Evolutionary conservation across 1,284 basidiomycete species (phyloP).

Genomic region (Amylostereum chailletii): DNA sequence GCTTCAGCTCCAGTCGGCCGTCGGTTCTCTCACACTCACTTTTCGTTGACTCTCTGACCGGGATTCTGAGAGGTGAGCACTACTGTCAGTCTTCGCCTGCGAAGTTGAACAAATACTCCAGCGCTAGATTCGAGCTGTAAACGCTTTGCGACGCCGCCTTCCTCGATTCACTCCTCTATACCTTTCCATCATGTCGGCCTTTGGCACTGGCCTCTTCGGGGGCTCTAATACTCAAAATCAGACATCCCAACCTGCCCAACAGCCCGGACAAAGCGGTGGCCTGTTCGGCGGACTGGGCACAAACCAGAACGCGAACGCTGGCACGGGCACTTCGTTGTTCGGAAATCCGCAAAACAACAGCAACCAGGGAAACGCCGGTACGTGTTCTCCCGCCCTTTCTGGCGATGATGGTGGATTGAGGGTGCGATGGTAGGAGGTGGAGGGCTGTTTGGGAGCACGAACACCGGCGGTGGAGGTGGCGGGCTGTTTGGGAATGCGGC

Average conservation of each 20-base stretch:
- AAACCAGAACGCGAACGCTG: neutral
- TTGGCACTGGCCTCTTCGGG: conserved; percentile 13
- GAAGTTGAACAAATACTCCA: neutral
- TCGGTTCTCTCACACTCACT: neutral
- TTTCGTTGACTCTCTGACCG: neutral
- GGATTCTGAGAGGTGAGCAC: neutral
- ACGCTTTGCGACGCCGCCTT: neutral
- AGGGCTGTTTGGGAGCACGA: conserved; percentile 11
- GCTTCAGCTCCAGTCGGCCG: neutral
- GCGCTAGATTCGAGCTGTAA: neutral
- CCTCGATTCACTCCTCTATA: neutral
- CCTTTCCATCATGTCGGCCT: conserved; percentile 5
- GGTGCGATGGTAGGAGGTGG: neutral
- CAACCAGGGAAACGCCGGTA: neutral
- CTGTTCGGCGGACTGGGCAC: conserved; percentile 9
- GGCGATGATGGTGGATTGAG: too few species aligned
- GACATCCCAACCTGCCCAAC: conserved; percentile 1
- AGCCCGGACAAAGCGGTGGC: conserved; percentile 12
- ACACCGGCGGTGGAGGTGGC: neutral
- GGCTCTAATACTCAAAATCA: conserved; percentile 9
- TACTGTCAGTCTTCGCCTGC: neutral
- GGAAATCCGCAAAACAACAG: neutral
- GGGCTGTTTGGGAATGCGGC: conserved; percentile 2
- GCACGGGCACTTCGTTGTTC: neutral
- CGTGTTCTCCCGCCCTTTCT: too few species aligned